phyloP scores from a whole-genome alignment of 2,329 filamentous ascomycete species.

The Scolecobasidium constrictum region DNA sequence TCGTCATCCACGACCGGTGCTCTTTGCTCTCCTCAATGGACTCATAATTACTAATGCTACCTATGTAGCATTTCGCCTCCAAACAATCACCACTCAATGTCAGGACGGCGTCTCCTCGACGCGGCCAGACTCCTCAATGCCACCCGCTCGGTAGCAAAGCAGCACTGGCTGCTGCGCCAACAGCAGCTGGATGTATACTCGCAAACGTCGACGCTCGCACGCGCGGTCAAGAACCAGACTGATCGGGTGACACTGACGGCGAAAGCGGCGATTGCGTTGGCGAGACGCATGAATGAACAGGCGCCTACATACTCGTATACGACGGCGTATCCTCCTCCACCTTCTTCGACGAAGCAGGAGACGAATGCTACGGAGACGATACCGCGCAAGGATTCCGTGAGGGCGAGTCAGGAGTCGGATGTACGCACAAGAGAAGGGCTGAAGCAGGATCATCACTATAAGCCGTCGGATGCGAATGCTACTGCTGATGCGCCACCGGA shows the following conservation, averaged over 20 bases:
- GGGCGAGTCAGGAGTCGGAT: slow-evolving; percentile 12
- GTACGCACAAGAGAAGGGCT: slow-evolving; percentile 25
- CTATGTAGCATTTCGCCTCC: too few species aligned
- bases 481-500: slow-evolving; percentile 24
- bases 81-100: slow-evolving; percentile 33
- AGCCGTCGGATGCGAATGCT: slow-evolving; percentile 30
- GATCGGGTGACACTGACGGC: slow-evolving; percentile 51
- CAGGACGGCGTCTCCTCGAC: slow-evolving; percentile 40
- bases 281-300: slow-evolving; percentile 45
- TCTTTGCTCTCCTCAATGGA: too few species aligned
- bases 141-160: slow-evolving; percentile 32
- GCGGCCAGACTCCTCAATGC: slow-evolving; percentile 40
- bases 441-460: slow-evolving; percentile 41
- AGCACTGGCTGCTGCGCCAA: slow-evolving; percentile 48
- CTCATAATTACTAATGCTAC: too few species aligned
- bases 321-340: slow-evolving; percentile 11
- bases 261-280: slow-evolving; percentile 49
- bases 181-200: slow-evolving; percentile 53
- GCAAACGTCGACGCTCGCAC: slow-evolving; percentile 53
- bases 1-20: too few species aligned
- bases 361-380: slow-evolving; percentile 14
- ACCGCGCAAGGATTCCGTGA: slow-evolving; percentile 21
- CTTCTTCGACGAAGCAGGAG: neutral
- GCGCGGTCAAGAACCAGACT: slow-evolving; percentile 49
- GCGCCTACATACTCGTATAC: slow-evolving; percentile 11